phyloP scores from a whole-genome alignment of 257 asterid genomes.

The Lycium barbarum region DNA sequence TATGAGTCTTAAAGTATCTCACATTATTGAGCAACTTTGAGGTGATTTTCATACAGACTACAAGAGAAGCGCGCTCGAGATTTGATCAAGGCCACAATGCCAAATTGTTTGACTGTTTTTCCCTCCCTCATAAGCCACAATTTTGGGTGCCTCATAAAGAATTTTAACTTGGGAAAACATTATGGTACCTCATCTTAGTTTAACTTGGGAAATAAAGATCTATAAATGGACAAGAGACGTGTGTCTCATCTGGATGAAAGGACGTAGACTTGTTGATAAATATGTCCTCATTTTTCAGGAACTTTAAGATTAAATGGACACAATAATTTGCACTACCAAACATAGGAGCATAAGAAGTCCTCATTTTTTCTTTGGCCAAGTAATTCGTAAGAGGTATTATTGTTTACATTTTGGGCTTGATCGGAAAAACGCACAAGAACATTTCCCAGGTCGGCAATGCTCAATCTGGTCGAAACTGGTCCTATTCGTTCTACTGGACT shows the following conservation, averaged over 20 bases:
- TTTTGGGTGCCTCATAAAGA: not conserved
- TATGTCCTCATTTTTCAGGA: slow-evolving; percentile 5
- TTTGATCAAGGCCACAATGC: slow-evolving; percentile 21
- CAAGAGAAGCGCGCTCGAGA: not conserved
- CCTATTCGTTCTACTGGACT: not conserved
- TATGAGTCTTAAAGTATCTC: slow-evolving; percentile 4
- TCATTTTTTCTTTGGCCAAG: not conserved
- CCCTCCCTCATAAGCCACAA: slow-evolving; percentile 8
- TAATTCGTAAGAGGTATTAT: not conserved
- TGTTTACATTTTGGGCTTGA: not conserved
- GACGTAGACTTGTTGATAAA: not conserved
- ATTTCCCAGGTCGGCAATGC: not conserved
- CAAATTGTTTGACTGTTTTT: not conserved
- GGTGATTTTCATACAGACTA: slow-evolving; percentile 14
- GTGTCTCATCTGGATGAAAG: slow-evolving; percentile 4
- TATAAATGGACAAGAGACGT: not conserved
- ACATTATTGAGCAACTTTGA: not conserved
- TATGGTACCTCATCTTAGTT: not conserved
- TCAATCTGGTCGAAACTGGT: not conserved
- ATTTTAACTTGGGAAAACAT: not conserved
- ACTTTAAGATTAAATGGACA: not conserved
- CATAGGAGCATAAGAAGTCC: not conserved
- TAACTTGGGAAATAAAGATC: not conserved
- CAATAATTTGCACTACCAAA: not conserved
- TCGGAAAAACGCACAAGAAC: not conserved